Evolutionary conservation across 2,329 filamentous ascomycete species (phyloP).

Genomic region (Colletotrichum sp.): DNA sequence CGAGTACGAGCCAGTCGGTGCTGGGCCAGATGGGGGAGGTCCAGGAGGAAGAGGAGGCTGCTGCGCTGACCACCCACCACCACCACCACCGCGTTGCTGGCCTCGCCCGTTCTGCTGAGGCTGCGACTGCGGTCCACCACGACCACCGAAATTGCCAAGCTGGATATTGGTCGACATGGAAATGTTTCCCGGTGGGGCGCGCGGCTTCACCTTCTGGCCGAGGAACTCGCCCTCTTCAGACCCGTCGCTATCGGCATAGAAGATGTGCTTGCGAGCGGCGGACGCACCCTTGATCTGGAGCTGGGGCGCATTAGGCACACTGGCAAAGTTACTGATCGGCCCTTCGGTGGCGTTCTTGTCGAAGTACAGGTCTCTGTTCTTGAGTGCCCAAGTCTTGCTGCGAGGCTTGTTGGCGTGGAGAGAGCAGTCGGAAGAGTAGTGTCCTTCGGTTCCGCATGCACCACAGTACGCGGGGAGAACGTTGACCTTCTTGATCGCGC

Average conservation of each 20-base stretch:
- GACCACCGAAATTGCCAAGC: conserved; percentile 24
- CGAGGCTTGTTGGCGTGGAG: conserved; percentile 21
- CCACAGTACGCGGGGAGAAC: conserved; percentile 60
- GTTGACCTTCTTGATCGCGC: conserved; percentile 51
- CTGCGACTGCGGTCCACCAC: conserved; percentile 14
- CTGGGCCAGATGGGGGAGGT: conserved; percentile 35
- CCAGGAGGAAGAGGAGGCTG: conserved; percentile 44
- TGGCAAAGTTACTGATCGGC: conserved; percentile 39
- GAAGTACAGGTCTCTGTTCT: conserved; percentile 54
- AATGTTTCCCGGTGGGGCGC: conserved; percentile 36
- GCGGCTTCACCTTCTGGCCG: conserved; percentile 37
- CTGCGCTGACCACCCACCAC: conserved; percentile 19
- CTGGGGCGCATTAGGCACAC: conserved; percentile 26
- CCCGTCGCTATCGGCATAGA: conserved; percentile 53
- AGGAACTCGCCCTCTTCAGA: conserved; percentile 49
- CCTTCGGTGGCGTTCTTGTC: conserved; percentile 46
- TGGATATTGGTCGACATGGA: conserved; percentile 46
- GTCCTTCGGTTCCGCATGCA: conserved; percentile 56
- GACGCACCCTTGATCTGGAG: conserved; percentile 35
- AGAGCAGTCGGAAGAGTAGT: conserved; percentile 63
- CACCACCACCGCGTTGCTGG: conserved; percentile 5
- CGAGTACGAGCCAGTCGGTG: conserved; percentile 26
- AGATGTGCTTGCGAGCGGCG: conserved; percentile 42
- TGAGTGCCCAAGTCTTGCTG: conserved; percentile 57
- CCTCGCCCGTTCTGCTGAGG: conserved; percentile 9